Evolutionary conservation across 768 basidiomycete genomes (phyloP).

Genomic region (Amanita rimosa): DNA sequence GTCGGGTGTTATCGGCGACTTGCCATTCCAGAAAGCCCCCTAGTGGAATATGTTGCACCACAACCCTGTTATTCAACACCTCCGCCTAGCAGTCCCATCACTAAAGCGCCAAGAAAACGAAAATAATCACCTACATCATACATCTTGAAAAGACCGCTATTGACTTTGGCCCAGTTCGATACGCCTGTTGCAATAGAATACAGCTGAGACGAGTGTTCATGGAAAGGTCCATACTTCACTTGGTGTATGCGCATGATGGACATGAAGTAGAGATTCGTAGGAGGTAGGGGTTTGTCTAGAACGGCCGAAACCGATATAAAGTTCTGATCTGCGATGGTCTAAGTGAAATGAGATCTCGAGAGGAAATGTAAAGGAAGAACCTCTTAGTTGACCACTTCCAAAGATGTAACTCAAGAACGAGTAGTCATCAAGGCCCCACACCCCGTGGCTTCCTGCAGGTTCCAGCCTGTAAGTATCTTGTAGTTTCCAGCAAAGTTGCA

Average conservation of each 20-base stretch:
- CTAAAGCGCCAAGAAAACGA: not conserved
- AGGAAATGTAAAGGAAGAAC: constrained; percentile 19
- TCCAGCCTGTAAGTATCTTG: constrained; percentile 88
- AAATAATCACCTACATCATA: constrained; percentile 51
- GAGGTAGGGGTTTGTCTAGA: constrained; percentile 43
- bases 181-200: constrained; percentile 83
- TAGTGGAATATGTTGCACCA: constrained; percentile 87
- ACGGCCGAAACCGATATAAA: constrained; percentile 55
- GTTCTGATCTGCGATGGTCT: constrained; percentile 37
- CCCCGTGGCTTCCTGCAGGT: constrained; percentile 95
- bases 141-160: constrained; percentile 90
- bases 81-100: constrained; percentile 45
- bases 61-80: constrained; percentile 89
- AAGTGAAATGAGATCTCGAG: constrained; percentile 10
- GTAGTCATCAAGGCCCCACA: constrained; percentile 96
- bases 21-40: constrained; percentile 75
- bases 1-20: constrained; percentile 6
- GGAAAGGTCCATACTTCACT: constrained; percentile 81
- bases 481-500: constrained; percentile 72
- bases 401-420: constrained; percentile 84
- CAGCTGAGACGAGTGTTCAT: constrained; percentile 87
- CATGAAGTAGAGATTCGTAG: constrained; percentile 74
- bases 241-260: constrained; percentile 67
- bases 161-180: constrained; percentile 84
- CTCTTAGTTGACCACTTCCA: constrained; percentile 83